Conservation (phyloP, 2,329 filamentous ascomycete genomes). For the Beauveria sp. region DNA sequence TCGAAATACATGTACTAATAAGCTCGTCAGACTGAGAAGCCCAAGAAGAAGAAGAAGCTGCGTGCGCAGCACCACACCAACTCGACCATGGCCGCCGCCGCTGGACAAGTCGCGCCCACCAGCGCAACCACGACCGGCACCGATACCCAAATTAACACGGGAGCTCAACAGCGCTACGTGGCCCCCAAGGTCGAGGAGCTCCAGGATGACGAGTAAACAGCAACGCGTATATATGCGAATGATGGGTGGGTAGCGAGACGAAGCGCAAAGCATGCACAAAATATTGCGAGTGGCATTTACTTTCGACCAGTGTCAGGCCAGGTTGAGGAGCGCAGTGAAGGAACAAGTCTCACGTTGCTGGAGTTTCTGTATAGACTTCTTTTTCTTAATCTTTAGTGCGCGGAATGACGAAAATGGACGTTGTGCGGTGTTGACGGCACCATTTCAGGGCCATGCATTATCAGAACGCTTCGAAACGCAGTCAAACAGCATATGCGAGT, state of each 20-base stretch:
- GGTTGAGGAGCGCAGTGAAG: not conserved
- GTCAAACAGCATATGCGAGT: not conserved
- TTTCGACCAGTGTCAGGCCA: not conserved
- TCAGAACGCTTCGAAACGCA: not conserved
- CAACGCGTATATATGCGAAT: not conserved
- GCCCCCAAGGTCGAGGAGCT: conserved; percentile 48
- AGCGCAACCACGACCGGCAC: conserved; percentile 50
- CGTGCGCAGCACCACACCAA: conserved; percentile 31
- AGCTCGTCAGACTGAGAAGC: conserved; percentile 24
- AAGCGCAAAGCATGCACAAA: not conserved
- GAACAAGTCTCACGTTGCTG: not conserved
- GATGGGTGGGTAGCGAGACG: not conserved
- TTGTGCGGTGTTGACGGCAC: not conserved
- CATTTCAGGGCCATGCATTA: not conserved
- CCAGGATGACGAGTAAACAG: conserved; percentile 37
- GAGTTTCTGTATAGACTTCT: conserved; percentile 3
- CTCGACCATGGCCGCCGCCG: conserved; percentile 41
- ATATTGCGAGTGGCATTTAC: not conserved
- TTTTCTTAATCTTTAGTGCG: not conserved
- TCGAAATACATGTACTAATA: conserved; percentile 15
- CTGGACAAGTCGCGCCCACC: conserved; percentile 44
- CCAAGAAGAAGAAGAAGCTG: conserved; percentile 49
- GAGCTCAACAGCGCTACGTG: conserved; percentile 37
- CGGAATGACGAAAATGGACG: not conserved
- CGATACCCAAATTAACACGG: conserved; percentile 43